phyloP scores from a whole-genome alignment of 441 rosid genomes.

The Populus trichocarpa region DNA sequence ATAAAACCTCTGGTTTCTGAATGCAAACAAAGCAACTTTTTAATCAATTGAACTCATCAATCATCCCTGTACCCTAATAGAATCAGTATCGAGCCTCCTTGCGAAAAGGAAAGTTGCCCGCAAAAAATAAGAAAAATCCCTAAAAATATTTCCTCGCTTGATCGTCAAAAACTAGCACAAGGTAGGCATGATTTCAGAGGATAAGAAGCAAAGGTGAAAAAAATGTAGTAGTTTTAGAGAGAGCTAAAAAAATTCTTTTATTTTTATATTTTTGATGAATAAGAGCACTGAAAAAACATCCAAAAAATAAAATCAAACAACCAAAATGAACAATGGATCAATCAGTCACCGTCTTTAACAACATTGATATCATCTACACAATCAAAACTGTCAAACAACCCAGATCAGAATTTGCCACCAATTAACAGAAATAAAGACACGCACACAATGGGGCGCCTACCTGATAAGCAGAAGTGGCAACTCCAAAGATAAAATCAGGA shows the following conservation, averaged over 20 bases:
- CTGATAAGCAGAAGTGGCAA: slow-evolving; percentile 88
- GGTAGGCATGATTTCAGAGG: neutral
- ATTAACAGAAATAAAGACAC: neutral
- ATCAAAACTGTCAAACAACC: neutral
- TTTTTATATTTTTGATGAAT: too few relatives aligned
- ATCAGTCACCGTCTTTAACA: too few relatives aligned
- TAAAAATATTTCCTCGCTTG: neutral
- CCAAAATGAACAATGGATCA: neutral
- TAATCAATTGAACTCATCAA: neutral
- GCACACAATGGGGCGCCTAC: slow-evolving; percentile 21
- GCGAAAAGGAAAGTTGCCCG: neutral
- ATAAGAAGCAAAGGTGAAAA: neutral
- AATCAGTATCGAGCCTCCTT: neutral
- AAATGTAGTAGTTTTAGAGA: neutral
- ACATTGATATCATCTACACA: neutral
- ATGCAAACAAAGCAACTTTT: neutral
- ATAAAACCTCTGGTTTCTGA: neutral
- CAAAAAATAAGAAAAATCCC: neutral
- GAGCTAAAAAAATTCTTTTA: neutral
- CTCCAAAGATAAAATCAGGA: slow-evolving; percentile 66
- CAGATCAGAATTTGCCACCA: neutral
- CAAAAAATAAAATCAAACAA: neutral
- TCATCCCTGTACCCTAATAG: neutral
- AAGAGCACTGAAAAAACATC: neutral
- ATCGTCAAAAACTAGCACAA: neutral